Evolutionary conservation across 306 rosid species (phyloP), one percentile per base, ranked within the genome.

Genomic region (Quercus glauca): DNA sequence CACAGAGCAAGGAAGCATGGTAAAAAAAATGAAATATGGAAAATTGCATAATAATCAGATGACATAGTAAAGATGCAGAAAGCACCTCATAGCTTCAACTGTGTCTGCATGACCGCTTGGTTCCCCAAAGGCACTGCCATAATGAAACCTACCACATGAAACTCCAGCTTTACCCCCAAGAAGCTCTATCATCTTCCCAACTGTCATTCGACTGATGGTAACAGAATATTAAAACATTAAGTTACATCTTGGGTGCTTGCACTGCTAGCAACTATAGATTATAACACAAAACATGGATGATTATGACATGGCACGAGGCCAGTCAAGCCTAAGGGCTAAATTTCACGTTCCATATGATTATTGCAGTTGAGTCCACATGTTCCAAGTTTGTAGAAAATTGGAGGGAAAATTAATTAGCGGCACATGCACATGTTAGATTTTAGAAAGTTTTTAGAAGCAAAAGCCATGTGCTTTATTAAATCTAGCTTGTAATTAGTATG

Each of bases 41-140:
- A 85, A 55, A 69, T 25, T 56, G 75, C 55, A 59, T 20, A 76
- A 64, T 23, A 78, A 76, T 15, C 52, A n/a, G 33, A 76, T 14
- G 56, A 3, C 79, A 63, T 5, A 76, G 60, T 25, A 69, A 43
- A 81, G 73, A 61, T 37, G 80, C 57, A 43, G 71, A 18, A 49
- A 70, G 80, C 76, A 94, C 98, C 98, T 94, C 86, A 94, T 90
- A 70, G 86, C 87, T 79, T 94, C 97, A 83, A 94, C 99, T 77
- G 85, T 94, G 87, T 94, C 97, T n/a, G 99, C 99, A 85, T 94
- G 99, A 74, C 99, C 99, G 84, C 97, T 90, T 91, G 89, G 88
- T 83, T 94, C 99, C 45, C 99, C 99, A 77, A 94, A 94, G 76
- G 99, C 99, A 90, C 97, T 94, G 65, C 99, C 99, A 76, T 94